Base-by-base conservation (phyloP, 2,329 filamentous ascomycete genomes). In the Diplodia corticola region DNA sequence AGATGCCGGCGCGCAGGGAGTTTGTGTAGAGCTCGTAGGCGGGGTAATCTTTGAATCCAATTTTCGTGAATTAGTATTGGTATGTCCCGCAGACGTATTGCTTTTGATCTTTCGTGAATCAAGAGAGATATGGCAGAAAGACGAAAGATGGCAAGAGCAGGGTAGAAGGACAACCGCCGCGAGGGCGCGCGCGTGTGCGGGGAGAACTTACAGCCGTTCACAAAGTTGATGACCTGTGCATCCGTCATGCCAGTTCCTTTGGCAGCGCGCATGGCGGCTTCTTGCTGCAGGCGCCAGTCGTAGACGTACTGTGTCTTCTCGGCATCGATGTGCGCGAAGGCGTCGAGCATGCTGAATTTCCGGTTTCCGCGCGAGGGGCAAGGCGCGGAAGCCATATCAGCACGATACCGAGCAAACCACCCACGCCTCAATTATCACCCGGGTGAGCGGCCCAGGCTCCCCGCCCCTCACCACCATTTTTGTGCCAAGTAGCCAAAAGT, bases 221-320 rank as follows among this genome's bases (percentile, higher is more conserved):
- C 91, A 76, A 97, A 97, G 54, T 84, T 82, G 66, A 87, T 82
- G 50, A 97, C 91, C 75, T 94, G 86, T 65, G 92, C 89, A 70
- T 91, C 89, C 1, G 87, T 90, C 93, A 97, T 97, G 33, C 92
- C 93, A 0, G 83, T 84, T 1, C 91, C 92, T 69, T 85, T 90
- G 24, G 83, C 79, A 7, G 81, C 81, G 26, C 90, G 85, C 71
- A 97, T 81, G 67, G 85, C 85, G 55, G 85, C 84, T 78, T 97
- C 93, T 78, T 96, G 92, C 79, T 97, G 83, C 71, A 88, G 80
- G 15, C 93, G 87, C 93, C 93, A 97, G 68, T 85, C 85, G 72
- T 97, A 97, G 63, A 96, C 93, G 73, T 88, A 93, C 60, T 83
- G 81, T 4, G 87, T 83, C 70, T 95, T 82, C 71, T 90, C 85